Conservation (phyloP, 2,329 filamentous ascomycete species). For the Ilyonectria destructans region DNA sequence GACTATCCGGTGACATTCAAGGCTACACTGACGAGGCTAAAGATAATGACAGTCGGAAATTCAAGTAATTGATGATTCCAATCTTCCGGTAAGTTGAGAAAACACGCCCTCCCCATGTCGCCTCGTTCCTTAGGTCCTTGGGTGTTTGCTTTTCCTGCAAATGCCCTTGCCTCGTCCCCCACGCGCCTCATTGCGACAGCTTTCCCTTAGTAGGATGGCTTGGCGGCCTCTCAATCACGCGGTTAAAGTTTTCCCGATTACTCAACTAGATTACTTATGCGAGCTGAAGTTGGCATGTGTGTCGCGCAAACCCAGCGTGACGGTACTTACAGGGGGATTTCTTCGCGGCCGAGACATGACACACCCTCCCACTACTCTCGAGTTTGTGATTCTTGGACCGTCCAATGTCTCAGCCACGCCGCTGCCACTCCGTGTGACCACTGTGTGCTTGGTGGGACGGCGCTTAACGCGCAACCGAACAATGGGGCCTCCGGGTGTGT, state of each 20-base stretch:
- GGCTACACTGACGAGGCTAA: background rate
- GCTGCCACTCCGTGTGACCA: slow-evolving; percentile 20
- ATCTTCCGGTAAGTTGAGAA: slow-evolving; percentile 1
- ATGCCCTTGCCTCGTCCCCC: background rate
- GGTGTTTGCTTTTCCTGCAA: slow-evolving; percentile 21
- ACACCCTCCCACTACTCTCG: background rate
- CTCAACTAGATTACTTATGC: background rate
- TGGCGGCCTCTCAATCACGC: background rate
- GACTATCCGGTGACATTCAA: background rate
- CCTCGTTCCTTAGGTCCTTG: background rate
- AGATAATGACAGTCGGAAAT: background rate
- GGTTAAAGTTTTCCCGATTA: background rate
- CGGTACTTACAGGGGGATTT: background rate
- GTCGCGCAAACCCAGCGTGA: background rate
- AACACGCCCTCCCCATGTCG: slow-evolving; percentile 9
- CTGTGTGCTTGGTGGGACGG: background rate
- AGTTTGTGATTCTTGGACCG: background rate
- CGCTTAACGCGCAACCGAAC: background rate
- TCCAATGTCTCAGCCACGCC: slow-evolving; percentile 30
- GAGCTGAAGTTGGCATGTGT: slow-evolving; percentile 2
- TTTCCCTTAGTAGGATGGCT: background rate
- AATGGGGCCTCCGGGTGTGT: background rate
- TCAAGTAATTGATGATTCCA: background rate
- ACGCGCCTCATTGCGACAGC: background rate
- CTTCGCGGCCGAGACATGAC: background rate